Base-by-base conservation (phyloP, 495 filamentous ascomycete species). In the Acidomyces sp. region DNA sequence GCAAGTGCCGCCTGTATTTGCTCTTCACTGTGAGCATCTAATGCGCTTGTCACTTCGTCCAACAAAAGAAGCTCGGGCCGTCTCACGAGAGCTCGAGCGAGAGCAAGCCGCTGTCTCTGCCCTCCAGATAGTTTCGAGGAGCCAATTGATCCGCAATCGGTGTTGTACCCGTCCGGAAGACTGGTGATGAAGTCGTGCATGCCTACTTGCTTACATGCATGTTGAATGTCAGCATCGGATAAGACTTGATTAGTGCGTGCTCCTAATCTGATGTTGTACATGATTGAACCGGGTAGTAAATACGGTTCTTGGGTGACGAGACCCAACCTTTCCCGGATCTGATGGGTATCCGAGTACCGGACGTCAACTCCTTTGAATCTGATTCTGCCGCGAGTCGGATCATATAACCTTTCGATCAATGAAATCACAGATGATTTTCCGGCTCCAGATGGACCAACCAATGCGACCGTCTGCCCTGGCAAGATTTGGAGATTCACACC, bases 341-440 rank as follows among this genome's bases (percentile, higher is more conserved):
- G 6, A 19, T 30, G 4, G 1, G 52, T 52, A 11, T 36, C 25
- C 9, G 33, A 7, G 11, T 35, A 20, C 0, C 46, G 46, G 2
- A 61, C 49, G 40, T 64, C 28, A 52, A 45, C 11, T 60, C 51
- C 51, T 34, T 61, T 55, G 28, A 68, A 17, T 6, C 31, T 39
- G 30, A 69, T 53, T 6, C 19, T 22, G 27, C 62, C 66, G 15
- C 31, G 20, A 9, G 37, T 49, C 15, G 58, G 62, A 39, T 70
- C 67, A 43, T 70, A 74, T 43, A 72, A 67, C 11, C 74, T 62
- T 45, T 75, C 70, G 9, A 79, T 52, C 3, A 78, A 57, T 21
- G 64, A 54, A 18, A 78, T 62, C 6, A 68, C 58, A 1, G 72
- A 75, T 3, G 62, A 64, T 45, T 78, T 78, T 6, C 74, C 74